These are phyloP conservation scores for Xylariales sp. DNA, from an alignment of 2,329 filamentous ascomycete species.

Conservation along the genomic window DNA sequence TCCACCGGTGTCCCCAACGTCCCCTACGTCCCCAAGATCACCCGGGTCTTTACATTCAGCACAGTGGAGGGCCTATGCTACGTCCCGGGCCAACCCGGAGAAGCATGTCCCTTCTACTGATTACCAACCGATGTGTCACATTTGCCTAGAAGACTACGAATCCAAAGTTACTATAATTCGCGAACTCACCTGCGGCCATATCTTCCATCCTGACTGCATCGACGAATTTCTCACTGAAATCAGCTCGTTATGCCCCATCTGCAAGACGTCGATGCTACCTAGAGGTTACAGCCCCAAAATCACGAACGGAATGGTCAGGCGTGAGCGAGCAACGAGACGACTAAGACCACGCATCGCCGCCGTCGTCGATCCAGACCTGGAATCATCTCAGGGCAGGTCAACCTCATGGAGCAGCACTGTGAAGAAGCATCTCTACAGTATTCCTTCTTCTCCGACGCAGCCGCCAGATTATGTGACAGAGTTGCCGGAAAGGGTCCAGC, in stretches of 20 bases:
- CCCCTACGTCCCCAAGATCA: slow-evolving; percentile 20
- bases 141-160: slow-evolving; percentile 80
- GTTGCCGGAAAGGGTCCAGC: slow-evolving; percentile 17
- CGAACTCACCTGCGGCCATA: slow-evolving; percentile 83
- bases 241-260: slow-evolving; percentile 86
- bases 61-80: slow-evolving; percentile 13
- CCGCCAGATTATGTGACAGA: slow-evolving; percentile 14
- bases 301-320: slow-evolving; percentile 81
- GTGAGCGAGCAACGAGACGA: slow-evolving; percentile 65
- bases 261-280: slow-evolving; percentile 79
- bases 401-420: slow-evolving; percentile 25
- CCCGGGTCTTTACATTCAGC: slow-evolving; percentile 1
- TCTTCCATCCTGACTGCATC: slow-evolving; percentile 90
- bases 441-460: slow-evolving; percentile 14
- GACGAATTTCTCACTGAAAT: slow-evolving; percentile 74
- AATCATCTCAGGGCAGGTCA: neutral
- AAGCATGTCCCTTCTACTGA: slow-evolving; percentile 43
- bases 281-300: slow-evolving; percentile 61
- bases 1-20: slow-evolving; percentile 38
- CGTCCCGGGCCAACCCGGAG: slow-evolving; percentile 11
- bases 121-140: slow-evolving; percentile 80
- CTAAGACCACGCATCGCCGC: slow-evolving; percentile 47
- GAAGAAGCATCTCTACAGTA: slow-evolving; percentile 15
- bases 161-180: slow-evolving; percentile 68
- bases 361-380: neutral